phyloP scores from a whole-genome alignment of 108 stramenopile genomes.

The Nannochloropsis granulata region DNA sequence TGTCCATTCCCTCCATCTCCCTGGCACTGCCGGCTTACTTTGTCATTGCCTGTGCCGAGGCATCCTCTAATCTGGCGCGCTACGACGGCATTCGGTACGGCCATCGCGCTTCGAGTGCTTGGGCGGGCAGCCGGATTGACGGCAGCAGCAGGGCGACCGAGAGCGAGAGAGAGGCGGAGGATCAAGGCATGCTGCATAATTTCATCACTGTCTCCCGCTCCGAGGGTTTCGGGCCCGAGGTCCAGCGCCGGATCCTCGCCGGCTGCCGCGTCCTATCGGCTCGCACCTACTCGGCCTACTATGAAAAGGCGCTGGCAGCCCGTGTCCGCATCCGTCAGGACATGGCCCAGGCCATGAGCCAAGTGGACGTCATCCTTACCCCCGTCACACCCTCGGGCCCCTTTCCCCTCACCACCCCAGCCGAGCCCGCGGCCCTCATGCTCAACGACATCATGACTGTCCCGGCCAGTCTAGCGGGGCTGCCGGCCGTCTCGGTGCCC shows the following conservation, averaged over 20 bases:
- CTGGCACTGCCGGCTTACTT: slow-evolving; percentile 6
- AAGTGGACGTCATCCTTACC: slow-evolving; percentile 51
- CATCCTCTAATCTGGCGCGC: neutral
- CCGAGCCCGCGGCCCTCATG: slow-evolving; percentile 36
- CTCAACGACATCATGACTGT: slow-evolving; percentile 82
- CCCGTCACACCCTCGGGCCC: slow-evolving; percentile 50
- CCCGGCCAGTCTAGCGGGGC: slow-evolving; percentile 59
- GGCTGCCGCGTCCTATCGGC: slow-evolving; percentile 67
- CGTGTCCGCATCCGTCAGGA: slow-evolving; percentile 50
- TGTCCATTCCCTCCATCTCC: slow-evolving; percentile 1
- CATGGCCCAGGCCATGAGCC: slow-evolving; percentile 24
- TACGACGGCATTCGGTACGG: slow-evolving; percentile 4
- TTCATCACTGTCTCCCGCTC: slow-evolving; percentile 29
- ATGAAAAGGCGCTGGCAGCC: slow-evolving; percentile 60
- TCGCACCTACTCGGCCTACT: slow-evolving; percentile 64
- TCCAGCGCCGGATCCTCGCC: slow-evolving; percentile 53
- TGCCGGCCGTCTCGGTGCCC: slow-evolving; percentile 61
- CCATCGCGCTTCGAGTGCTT: neutral
- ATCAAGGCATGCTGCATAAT: neutral
- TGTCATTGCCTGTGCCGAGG: neutral
- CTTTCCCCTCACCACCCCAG: slow-evolving; percentile 40
- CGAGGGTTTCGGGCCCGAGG: slow-evolving; percentile 62
- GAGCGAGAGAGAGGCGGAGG: neutral
- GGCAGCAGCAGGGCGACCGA: neutral
- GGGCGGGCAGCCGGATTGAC: neutral